Conservation (phyloP, 2,329 filamentous ascomycete genomes). For the Scedosporium aurantiacum region DNA sequence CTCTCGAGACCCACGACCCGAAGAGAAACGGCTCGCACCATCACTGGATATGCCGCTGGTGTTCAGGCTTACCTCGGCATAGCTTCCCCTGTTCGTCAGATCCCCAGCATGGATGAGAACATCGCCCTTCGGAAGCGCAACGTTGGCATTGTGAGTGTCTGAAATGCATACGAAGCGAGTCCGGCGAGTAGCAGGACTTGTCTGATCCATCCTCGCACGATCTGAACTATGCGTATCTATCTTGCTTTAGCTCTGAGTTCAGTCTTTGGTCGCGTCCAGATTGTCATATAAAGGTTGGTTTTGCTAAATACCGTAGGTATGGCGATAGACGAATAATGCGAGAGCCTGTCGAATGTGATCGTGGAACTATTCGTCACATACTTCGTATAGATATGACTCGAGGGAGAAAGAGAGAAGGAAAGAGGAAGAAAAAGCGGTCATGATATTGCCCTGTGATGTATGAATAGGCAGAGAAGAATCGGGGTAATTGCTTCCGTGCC, state of each 20-base stretch:
- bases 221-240: not conserved
- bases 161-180: constrained; percentile 65
- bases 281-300: not conserved
- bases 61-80: constrained; percentile 32
- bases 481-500: too few relatives aligned
- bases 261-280: not conserved
- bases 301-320: too few relatives aligned
- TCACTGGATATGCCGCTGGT: not conserved
- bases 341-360: too few relatives aligned
- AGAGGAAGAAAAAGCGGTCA: too few relatives aligned
- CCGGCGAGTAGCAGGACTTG: constrained; percentile 21
- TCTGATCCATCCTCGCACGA: not conserved
- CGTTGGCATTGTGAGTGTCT: constrained; percentile 60
- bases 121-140: constrained; percentile 59
- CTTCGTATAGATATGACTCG: too few relatives aligned
- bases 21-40: not conserved
- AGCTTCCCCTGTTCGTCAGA: constrained; percentile 60
- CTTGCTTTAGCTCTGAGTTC: not conserved
- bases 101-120: constrained; percentile 69
- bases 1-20: too few relatives aligned
- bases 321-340: too few relatives aligned
- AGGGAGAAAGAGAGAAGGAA: too few relatives aligned
- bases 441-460: too few relatives aligned
- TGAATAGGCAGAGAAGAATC: too few relatives aligned
- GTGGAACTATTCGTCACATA: too few relatives aligned